Evolutionary conservation across 495 filamentous ascomycete genomes (phyloP), one percentile per base, ranked within the genome.

Genomic region (Polyplosphaeria fusca): DNA sequence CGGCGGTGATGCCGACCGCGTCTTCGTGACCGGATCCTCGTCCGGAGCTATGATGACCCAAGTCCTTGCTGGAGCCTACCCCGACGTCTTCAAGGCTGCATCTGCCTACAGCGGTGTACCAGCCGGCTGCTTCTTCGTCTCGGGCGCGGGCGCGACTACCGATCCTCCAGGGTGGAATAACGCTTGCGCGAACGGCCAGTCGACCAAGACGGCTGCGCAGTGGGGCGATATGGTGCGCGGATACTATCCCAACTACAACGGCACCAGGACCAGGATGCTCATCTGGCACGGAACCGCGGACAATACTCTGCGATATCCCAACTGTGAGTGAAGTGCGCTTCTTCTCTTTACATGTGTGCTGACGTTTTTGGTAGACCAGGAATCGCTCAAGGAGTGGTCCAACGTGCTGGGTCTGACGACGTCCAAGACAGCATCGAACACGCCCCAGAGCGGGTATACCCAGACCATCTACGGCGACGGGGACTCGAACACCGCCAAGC

Each of bases 91-190:
- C 63, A 73, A 76, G 38, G 81, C 80, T 2, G 79, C 73, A 9
- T 74, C 73, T 5, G 81, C 72, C 30, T 85, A 82, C 67, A 68
- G 77, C 5, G 83, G 83, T n/a, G 81, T 86, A 1, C 71, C 83
- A 14, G 80, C 76, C 24, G 82, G 81, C 2, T 85, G 83, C 71
- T 84, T 82, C 66, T 11, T 18, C 1, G 65, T 48, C 41, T 3
- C 35, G 13, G 23, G 44, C 55, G 69, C 55, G 61, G 72, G 47
- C 68, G 71, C 47, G 63, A 71, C 32, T 61, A 71, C 70, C 4
- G 68, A 68, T 18, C 41, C 52, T 1, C 52, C 52, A 1, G 52
- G 52, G 27, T 83, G 79, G 76, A 77, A 79, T 71, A 72, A 74
- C 58, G 77, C 75, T n/a, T 83, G 80, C 60, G 72, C 78, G 1